Base-by-base conservation (phyloP, 2,329 filamentous ascomycete species). In the Tolypocladium sp. region DNA sequence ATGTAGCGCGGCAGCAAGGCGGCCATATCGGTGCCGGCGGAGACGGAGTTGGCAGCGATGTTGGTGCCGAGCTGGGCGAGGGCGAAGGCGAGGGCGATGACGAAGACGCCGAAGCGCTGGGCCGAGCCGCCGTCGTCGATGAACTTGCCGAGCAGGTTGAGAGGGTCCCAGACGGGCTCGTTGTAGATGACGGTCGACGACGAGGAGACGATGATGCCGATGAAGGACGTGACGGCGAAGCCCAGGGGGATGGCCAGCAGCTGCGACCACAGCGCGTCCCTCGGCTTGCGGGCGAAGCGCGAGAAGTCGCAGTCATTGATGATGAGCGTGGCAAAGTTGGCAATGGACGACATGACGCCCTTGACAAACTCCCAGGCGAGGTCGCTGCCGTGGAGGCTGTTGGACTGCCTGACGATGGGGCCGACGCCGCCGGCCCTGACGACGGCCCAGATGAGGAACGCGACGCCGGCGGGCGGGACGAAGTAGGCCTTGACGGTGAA, bases 401-500 rank as follows among this genome's bases (percentile, higher is more conserved):
- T 81, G 0, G 82, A 77, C 69, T 93, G 88, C 59, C 86, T 79
- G 30, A 96, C 81, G 64, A 97, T 91, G 1, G 91, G 91, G 1
- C 92, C 92, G 60, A 92, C 82, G 1, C 92, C 92, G 51, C 91
- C 84, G 37, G 92, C 92, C 33, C 89, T 84, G 41, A 90, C 86
- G 33, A 96, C 81, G 2, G 90, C 84, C 92, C 92, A 97, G 68
- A 91, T 88, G 72, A 96, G 89, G 72, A 94, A 94, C 17, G 89
- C 85, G 56, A 96, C 79, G 56, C 89, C 92, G n/a, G 91, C 91
- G 42, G 82, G 80, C 0, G 92, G 92, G 0, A 94, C 92, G 61
- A 95, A 84, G 69, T 86, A 89, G 0, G 92, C 86, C 76, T 97
- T 97, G 69, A 91, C 89, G 0, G 92, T 96, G 75, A 96, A 96